These are phyloP conservation scores for Elongisporangium undulatum DNA, from an alignment of 352 stramenopile species.

Conservation along the genomic window DNA sequence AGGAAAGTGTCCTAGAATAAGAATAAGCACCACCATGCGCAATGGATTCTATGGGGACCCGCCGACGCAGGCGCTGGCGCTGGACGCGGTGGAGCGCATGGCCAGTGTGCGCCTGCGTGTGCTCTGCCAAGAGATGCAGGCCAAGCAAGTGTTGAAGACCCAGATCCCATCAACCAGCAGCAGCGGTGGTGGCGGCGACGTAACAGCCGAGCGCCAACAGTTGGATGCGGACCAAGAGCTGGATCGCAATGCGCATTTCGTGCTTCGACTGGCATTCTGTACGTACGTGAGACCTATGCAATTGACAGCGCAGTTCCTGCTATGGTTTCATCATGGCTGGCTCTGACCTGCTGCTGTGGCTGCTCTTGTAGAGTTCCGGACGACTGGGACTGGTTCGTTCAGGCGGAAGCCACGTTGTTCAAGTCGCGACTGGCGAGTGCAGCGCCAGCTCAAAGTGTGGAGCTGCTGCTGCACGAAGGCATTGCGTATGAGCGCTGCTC, in stretches of 20 bases:
- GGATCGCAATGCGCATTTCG: conserved; percentile 43
- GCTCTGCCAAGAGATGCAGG: background rate
- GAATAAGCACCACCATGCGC: background rate
- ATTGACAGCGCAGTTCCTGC: background rate
- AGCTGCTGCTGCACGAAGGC: conserved; percentile 29
- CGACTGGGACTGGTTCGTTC: conserved; percentile 49
- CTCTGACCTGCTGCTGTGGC: conserved; percentile 5
- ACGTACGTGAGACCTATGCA: conserved; percentile 20
- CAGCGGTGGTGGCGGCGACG: background rate
- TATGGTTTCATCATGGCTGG: background rate
- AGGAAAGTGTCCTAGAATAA: background rate
- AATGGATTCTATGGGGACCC: conserved; percentile 76
- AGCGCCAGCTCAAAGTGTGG: background rate
- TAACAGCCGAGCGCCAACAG: conserved; percentile 5
- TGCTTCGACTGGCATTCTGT: conserved; percentile 47
- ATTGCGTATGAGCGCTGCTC: conserved; percentile 23
- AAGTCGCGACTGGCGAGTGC: conserved; percentile 15
- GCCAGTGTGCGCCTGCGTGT: background rate
- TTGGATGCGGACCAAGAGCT: conserved; percentile 8
- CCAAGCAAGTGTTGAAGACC: too few species aligned
- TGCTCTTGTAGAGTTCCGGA: conserved; percentile 21
- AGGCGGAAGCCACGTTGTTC: conserved; percentile 44
- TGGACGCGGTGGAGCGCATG: conserved; percentile 92
- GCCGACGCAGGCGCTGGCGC: conserved; percentile 81
- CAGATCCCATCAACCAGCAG: background rate